A percentile compares a stretch with the other conserved stretches of the same genome.
phyloP scores from a whole-genome alignment of 352 stramenopile species.

The Pythium aphanidermatum region DNA sequence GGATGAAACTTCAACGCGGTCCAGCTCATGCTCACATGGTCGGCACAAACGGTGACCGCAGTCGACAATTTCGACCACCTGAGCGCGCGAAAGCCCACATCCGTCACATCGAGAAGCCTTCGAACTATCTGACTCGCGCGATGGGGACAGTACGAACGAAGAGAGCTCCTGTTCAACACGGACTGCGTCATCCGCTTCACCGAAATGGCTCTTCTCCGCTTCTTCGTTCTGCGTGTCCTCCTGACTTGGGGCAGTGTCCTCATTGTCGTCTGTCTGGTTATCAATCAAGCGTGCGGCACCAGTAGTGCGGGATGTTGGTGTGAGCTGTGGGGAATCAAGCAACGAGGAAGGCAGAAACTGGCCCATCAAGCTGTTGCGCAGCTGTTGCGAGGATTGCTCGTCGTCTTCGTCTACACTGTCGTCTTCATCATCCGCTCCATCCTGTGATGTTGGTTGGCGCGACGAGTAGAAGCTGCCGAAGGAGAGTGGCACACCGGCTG shows the following conservation, averaged over 20 bases:
- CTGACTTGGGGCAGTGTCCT: slow-evolving; percentile 12
- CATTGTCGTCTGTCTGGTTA: slow-evolving; percentile 25
- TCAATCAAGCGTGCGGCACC: neutral
- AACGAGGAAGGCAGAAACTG: slow-evolving; percentile 75
- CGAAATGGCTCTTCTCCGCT: neutral
- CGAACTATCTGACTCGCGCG: neutral
- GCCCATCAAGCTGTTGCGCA: slow-evolving; percentile 68
- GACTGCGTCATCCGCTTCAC: neutral
- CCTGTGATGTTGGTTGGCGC: slow-evolving; percentile 3
- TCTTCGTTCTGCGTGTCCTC: neutral
- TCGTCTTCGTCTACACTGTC: slow-evolving; percentile 32
- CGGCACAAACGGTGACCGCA: slow-evolving; percentile 20
- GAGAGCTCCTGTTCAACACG: slow-evolving; percentile 13
- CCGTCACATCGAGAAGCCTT: slow-evolving; percentile 9
- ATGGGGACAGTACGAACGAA: slow-evolving; percentile 10
- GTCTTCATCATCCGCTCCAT: slow-evolving; percentile 9
- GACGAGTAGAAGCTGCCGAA: slow-evolving; percentile 66
- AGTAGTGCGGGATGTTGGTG: slow-evolving; percentile 34
- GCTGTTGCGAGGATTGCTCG: slow-evolving; percentile 50
- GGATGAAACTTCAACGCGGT: too few species aligned
- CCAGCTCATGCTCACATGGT: slow-evolving; percentile 8
- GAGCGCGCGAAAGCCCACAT: slow-evolving; percentile 8
- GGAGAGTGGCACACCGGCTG: slow-evolving; percentile 21
- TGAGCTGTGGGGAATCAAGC: slow-evolving; percentile 77
- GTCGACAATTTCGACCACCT: slow-evolving; percentile 15